Conservation (phyloP, 768 basidiomycete species). For the Tylopilus rubrobrunneus region DNA sequence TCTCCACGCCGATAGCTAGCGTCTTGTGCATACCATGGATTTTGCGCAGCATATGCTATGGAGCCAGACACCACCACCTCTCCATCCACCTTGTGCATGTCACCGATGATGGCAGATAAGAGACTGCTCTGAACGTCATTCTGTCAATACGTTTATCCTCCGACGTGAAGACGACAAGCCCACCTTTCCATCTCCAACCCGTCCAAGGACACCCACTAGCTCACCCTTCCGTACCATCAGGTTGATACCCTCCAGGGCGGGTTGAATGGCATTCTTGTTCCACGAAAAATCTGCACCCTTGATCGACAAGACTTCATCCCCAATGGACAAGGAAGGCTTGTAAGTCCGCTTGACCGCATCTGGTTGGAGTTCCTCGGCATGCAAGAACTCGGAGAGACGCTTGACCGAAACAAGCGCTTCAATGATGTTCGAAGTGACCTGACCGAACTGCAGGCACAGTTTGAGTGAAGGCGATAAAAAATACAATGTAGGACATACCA, state of each 20-base stretch:
- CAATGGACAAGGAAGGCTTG: conserved; percentile 47
- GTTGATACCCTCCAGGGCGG: conserved; percentile 72
- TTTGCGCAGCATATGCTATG: conserved; percentile 82
- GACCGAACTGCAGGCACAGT: too few species aligned
- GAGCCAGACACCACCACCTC: conserved; percentile 64
- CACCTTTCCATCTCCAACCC: conserved; percentile 90
- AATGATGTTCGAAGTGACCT: too few species aligned
- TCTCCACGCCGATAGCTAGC: not conserved
- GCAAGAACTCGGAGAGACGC: too few species aligned
- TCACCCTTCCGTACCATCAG: conserved; percentile 79
- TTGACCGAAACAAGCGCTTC: too few species aligned
- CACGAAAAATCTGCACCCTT: conserved; percentile 80
- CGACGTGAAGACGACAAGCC: not conserved
- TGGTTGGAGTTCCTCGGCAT: too few species aligned
- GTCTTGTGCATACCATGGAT: conserved; percentile 61
- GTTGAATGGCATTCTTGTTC: conserved; percentile 52
- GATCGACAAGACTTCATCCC: conserved; percentile 71
- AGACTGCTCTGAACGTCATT: conserved; percentile 53
- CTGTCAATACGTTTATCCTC: not conserved
- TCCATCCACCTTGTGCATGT: conserved; percentile 78
- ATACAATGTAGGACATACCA: too few species aligned
- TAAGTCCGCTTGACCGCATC: too few species aligned
- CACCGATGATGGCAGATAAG: conserved; percentile 78
- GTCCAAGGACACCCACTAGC: conserved; percentile 78
- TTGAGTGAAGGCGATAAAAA: too few species aligned